A percentile compares a stretch with the other conserved stretches of the same genome.
These are phyloP conservation scores for Lachnellula subtilissima DNA, from an alignment of 2,329 filamentous ascomycete species.

Conservation along the genomic window DNA sequence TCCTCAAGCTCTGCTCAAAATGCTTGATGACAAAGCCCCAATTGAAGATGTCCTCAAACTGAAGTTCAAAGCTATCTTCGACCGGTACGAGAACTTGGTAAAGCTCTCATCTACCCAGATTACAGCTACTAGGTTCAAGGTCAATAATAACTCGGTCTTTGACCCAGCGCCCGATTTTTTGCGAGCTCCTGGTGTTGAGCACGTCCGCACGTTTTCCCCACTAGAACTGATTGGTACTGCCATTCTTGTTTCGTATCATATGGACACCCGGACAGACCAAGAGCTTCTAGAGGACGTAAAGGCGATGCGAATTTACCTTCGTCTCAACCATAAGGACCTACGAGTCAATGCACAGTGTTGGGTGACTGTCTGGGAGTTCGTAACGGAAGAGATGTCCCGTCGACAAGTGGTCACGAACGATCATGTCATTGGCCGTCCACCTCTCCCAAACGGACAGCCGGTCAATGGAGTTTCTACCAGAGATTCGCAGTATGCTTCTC, in stretches of 20 bases:
- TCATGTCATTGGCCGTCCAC: not conserved
- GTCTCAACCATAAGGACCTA: conserved; percentile 31
- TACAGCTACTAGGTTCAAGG: conserved; percentile 20
- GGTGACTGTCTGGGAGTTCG: conserved; percentile 29
- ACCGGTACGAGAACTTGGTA: conserved; percentile 30
- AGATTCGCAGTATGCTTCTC: not conserved
- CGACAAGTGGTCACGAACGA: not conserved
- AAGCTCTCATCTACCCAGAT: conserved; percentile 26
- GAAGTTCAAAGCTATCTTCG: conserved; percentile 29
- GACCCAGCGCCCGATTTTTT: conserved; percentile 28
- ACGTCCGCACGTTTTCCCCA: conserved; percentile 33
- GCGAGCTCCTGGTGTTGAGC: conserved; percentile 18
- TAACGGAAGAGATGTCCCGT: conserved; percentile 17
- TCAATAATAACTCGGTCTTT: conserved; percentile 27
- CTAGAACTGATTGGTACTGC: conserved; percentile 33
- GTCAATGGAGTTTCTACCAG: not conserved
- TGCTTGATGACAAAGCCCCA: conserved; percentile 29
- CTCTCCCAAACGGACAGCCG: not conserved
- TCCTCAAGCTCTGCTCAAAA: conserved; percentile 26
- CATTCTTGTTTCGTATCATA: conserved; percentile 30
- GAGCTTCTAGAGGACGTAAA: conserved; percentile 32
- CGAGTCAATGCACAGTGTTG: conserved; percentile 33
- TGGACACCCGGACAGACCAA: conserved; percentile 24
- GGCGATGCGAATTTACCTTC: conserved; percentile 29
- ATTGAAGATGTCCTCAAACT: conserved; percentile 28